A percentile compares a stretch with the other conserved stretches of the same genome.
Conservation (phyloP, 2,329 filamentous ascomycete species). For the Canariomyces notabilis region DNA sequence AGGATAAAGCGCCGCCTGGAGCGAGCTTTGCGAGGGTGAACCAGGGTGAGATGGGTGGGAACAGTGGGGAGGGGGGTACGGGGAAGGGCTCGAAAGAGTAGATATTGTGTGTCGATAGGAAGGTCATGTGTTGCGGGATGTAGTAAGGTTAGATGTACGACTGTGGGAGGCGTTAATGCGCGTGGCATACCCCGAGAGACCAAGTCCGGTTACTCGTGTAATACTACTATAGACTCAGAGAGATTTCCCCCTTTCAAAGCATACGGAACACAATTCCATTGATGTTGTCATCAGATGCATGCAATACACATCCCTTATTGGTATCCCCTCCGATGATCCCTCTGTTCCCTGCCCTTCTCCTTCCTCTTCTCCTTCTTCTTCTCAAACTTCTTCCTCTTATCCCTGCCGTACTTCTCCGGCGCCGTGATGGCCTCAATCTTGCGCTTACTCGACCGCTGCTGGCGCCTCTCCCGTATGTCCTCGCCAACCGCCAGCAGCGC, state of each 20-base stretch:
- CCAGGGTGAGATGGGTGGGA: constrained; percentile 11
- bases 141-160: background rate
- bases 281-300: background rate
- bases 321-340: constrained; percentile 66
- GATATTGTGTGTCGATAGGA: background rate
- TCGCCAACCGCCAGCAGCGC: constrained; percentile 69
- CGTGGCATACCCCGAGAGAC: constrained; percentile 13
- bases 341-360: constrained; percentile 68
- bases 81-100: background rate
- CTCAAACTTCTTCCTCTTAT: constrained; percentile 79
- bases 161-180: background rate
- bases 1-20: constrained; percentile 24
- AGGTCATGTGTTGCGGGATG: background rate
- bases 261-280: background rate
- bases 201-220: background rate
- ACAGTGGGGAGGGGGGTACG: background rate
- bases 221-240: constrained; percentile 4
- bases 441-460: constrained; percentile 74
- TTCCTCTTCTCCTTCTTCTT: constrained; percentile 79
- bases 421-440: constrained; percentile 80
- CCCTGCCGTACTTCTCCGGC: constrained; percentile 71
- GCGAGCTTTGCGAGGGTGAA: constrained; percentile 26
- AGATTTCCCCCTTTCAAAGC: constrained; percentile 3
- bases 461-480: constrained; percentile 64
- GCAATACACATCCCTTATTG: constrained; percentile 30